phyloP scores from a whole-genome alignment of 129 eudicot genomes.

The Flaveria linearis region DNA sequence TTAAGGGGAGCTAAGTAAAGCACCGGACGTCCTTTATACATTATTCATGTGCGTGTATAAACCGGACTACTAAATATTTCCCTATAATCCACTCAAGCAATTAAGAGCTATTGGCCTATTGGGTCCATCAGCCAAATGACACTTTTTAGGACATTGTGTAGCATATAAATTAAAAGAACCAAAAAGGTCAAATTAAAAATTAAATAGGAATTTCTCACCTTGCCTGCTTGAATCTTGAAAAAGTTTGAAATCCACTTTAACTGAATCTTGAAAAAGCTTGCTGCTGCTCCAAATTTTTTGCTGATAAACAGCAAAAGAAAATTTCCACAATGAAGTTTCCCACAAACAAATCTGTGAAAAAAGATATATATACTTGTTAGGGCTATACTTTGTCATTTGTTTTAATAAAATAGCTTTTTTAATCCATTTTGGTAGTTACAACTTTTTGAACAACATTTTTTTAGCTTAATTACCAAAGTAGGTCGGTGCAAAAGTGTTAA shows the following conservation, averaged over 20 bases:
- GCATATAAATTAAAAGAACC: slow-evolving; percentile 8
- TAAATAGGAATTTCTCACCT: slow-evolving; percentile 16
- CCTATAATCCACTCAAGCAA: background rate
- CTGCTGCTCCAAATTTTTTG: slow-evolving; percentile 17
- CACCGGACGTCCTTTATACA: too few relatives aligned
- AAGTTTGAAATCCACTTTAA: slow-evolving; percentile 18
- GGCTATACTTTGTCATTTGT: background rate
- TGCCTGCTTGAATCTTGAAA: slow-evolving; percentile 2
- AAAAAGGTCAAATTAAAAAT: background rate
- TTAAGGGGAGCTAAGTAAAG: background rate
- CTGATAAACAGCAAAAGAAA: background rate
- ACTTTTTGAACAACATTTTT: background rate
- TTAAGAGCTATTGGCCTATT: background rate
- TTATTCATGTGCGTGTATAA: background rate
- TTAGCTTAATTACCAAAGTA: background rate
- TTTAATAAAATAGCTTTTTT: background rate
- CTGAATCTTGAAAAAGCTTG: slow-evolving; percentile 25
- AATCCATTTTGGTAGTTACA: background rate
- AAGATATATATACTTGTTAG: background rate
- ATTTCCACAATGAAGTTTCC: slow-evolving; percentile 18
- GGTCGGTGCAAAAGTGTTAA: background rate
- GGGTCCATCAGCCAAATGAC: background rate
- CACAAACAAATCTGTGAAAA: slow-evolving; percentile 16
- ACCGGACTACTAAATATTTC: background rate
- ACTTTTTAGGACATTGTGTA: slow-evolving; percentile 1